A percentile compares a stretch with the other conserved stretches of the same genome.
These are phyloP conservation scores for Dothistroma pini DNA, from an alignment of 2,329 filamentous ascomycete species.

Conservation along the genomic window DNA sequence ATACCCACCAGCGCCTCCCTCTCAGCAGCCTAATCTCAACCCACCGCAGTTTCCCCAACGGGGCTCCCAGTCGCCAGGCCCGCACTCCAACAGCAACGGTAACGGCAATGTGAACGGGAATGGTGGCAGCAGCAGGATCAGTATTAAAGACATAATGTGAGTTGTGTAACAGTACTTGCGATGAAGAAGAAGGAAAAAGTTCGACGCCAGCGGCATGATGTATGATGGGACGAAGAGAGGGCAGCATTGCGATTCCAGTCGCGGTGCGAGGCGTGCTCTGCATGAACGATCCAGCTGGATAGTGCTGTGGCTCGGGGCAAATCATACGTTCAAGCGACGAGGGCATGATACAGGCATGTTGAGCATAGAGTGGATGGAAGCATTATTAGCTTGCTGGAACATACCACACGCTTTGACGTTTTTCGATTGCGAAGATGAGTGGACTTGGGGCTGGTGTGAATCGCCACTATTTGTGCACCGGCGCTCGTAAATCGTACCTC, in stretches of 20 bases:
- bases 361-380: background rate
- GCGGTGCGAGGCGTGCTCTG: background rate
- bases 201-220: conserved; percentile 2
- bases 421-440: background rate
- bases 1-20: conserved; percentile 22
- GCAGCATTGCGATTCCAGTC: background rate
- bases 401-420: background rate
- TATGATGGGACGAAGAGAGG: conserved; percentile 1
- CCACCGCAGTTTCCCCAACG: conserved; percentile 12
- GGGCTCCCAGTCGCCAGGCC: conserved; percentile 15
- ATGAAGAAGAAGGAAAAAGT: background rate
- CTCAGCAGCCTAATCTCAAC: conserved; percentile 18
- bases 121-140: conserved; percentile 32
- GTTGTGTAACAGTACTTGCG: background rate
- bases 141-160: conserved; percentile 39
- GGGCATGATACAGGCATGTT: background rate
- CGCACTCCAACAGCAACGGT: conserved; percentile 16
- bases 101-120: conserved; percentile 15
- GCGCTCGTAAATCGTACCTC: too few relatives aligned
- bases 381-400: background rate
- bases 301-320: background rate
- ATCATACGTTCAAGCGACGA: background rate
- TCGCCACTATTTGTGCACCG: too few relatives aligned
- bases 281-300: background rate
- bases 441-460: too few relatives aligned